Base-by-base conservation (phyloP, 495 filamentous ascomycete species). In the Echria macrotheca region DNA sequence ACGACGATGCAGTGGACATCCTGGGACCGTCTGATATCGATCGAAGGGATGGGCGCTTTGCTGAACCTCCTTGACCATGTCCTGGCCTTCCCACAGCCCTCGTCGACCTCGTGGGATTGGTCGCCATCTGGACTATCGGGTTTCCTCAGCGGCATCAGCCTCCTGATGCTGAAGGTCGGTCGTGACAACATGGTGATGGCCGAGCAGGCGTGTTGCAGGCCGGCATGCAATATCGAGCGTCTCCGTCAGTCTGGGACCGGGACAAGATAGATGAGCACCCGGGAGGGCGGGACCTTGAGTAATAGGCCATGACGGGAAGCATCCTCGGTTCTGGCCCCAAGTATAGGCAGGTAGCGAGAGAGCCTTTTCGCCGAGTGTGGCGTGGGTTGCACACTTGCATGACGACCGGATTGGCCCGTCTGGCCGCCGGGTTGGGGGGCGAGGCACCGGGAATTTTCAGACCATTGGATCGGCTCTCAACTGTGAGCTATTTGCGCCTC, bases 151-250 rank as follows among this genome's bases (percentile, higher is more conserved):
- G 68, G 62, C 44, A 74, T 68, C 23, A 73, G 52, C 57, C 65
- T 65, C 47, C 70, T 69, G 48, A 75, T 75, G 55, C 59, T 72
- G 56, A 69, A 63, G 44, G 58, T 58, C 26, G 71, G 60, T 61
- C 66, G 62, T 38, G 69, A 66, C 53, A 68, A 59, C 71, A 75
- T 74, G 49, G 24, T 69, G 57, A 25, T 25, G 12, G 23, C 14
- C 26, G 18, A 25, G 14, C 14, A n/a, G 19, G 17, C 38, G 21
- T 14, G 15, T 41, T 41, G 28, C 28, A 31, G 7, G 28, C 28
- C 19, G 17, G 36, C 36, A 39, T 11, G 36, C n/a, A 19, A 9
- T 14, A 14, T 39, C 9, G 9, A 8, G 36, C 36, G 17, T 15
- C 36, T 9, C 9, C 25, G 25, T 26, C 24, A 15, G 19, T 44